Conservation (phyloP, 345 rosid genomes). For the Linum usitatissimum region DNA sequence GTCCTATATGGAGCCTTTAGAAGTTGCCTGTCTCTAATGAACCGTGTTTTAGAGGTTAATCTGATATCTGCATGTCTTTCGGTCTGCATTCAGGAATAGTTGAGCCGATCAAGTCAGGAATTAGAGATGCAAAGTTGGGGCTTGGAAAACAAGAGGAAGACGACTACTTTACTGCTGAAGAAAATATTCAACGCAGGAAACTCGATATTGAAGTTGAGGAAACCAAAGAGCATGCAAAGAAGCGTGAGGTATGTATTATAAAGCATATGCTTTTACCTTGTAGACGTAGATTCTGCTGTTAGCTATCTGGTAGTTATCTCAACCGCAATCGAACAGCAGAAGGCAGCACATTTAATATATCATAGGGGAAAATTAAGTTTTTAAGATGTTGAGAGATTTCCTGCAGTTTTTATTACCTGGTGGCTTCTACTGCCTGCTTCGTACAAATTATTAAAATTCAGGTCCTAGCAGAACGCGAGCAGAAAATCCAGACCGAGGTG, state of each 20-base stretch:
- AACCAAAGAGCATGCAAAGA: slow-evolving; percentile 75
- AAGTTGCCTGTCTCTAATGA: neutral
- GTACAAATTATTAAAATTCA: slow-evolving; percentile 99
- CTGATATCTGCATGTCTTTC: neutral
- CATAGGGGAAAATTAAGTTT: slow-evolving; percentile 67
- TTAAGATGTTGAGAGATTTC: slow-evolving; percentile 71
- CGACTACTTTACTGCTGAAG: slow-evolving; percentile 88
- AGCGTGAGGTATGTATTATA: slow-evolving; percentile 82
- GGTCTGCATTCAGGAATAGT: slow-evolving; percentile 41
- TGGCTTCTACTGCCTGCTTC: slow-evolving; percentile 99
- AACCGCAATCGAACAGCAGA: slow-evolving; percentile 46
- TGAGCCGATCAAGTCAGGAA: slow-evolving; percentile 93
- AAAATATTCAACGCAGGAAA: slow-evolving; percentile 82
- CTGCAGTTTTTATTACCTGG: slow-evolving; percentile 99
- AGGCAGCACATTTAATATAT: slow-evolving; percentile 72
- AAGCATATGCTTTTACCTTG: slow-evolving; percentile 14
- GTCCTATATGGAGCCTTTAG: neutral
- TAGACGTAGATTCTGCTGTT: slow-evolving; percentile 33
- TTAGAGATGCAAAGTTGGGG: slow-evolving; percentile 83
- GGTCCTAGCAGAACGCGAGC: slow-evolving; percentile 99
- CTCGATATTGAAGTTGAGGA: slow-evolving; percentile 87
- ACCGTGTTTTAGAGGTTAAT: neutral
- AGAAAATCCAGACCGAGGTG: slow-evolving; percentile 90
- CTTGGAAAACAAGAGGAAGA: slow-evolving; percentile 98
- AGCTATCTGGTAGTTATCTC: slow-evolving; percentile 53